phyloP scores from a whole-genome alignment of 1,284 basidiomycete genomes.

The Caloboletus inedulis region DNA sequence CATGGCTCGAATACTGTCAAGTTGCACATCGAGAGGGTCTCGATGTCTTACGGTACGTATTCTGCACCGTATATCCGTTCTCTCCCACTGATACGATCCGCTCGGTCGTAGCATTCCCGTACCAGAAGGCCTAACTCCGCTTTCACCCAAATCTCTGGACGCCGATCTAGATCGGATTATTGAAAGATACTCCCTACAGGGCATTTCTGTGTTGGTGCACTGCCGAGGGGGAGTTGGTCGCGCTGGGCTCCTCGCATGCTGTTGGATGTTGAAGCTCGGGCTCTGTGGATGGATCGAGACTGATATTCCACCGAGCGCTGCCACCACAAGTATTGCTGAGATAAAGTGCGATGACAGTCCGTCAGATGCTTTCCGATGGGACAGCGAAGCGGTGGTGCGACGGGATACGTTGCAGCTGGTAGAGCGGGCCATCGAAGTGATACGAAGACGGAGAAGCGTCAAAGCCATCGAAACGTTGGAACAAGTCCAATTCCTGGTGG shows the following conservation, averaged over 20 bases:
- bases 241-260: conserved; percentile 89
- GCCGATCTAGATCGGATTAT: conserved; percentile 70
- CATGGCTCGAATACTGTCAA: conserved; percentile 75
- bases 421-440: conserved; percentile 69
- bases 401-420: conserved; percentile 62
- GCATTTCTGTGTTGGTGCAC: conserved; percentile 79
- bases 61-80: background rate
- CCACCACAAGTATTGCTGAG: conserved; percentile 1
- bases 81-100: conserved; percentile 2
- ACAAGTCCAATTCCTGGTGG: conserved; percentile 83
- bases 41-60: conserved; percentile 62
- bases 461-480: conserved; percentile 92
- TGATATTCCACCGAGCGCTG: conserved; percentile 9
- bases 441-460: conserved; percentile 71
- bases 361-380: conserved; percentile 12
- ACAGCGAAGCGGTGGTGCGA: conserved; percentile 29
- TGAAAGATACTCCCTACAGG: conserved; percentile 70
- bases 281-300: conserved; percentile 67
- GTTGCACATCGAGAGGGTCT: conserved; percentile 66
- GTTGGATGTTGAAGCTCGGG: conserved; percentile 92
- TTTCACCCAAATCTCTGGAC: conserved; percentile 65
- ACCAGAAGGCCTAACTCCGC: conserved; percentile 87
- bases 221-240: conserved; percentile 95
- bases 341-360: conserved; percentile 6
- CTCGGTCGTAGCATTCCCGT: conserved; percentile 67